Percentiles rank a stretch among this genome's conserved stretches.
Evolutionary conservation across 768 basidiomycete genomes (phyloP).

Genomic region (Pisolithus orientalis): DNA sequence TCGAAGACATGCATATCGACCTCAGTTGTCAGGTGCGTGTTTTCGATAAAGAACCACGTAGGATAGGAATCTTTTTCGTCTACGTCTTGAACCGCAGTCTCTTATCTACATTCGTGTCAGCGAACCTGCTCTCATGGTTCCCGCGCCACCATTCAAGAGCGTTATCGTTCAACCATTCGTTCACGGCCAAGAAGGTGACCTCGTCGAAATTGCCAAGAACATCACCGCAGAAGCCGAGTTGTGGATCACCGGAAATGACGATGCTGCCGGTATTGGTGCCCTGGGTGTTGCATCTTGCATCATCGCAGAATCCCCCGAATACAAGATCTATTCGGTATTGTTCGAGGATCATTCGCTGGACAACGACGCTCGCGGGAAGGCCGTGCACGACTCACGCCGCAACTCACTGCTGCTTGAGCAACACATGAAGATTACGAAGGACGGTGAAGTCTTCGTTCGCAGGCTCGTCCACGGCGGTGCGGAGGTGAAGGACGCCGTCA

Average conservation of each 20-base stretch:
- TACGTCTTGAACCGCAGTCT: conserved; percentile 25
- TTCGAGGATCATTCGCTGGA: conserved; percentile 25
- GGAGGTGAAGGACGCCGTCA: conserved; percentile 11
- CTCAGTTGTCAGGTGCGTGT: neutral
- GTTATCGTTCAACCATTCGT: conserved; percentile 21
- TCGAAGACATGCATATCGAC: conserved; percentile 33
- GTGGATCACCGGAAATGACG: conserved; percentile 26
- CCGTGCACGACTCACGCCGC: conserved; percentile 19
- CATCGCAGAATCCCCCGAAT: conserved; percentile 25
- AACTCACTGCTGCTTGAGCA: conserved; percentile 23
- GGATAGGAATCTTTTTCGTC: conserved; percentile 28
- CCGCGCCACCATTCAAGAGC: conserved; percentile 17
- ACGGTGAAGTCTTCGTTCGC: conserved; percentile 23
- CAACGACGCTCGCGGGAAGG: conserved; percentile 15
- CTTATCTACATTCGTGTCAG: conserved; percentile 12
- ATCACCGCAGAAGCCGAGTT: conserved; percentile 20
- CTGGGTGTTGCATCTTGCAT: conserved; percentile 24
- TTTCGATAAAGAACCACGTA: conserved; percentile 6
- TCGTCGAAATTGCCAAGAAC: conserved; percentile 20
- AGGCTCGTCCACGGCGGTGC: conserved; percentile 22
- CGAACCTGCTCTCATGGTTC: conserved; percentile 8
- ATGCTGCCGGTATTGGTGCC: conserved; percentile 25
- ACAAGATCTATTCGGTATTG: conserved; percentile 21
- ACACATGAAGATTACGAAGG: conserved; percentile 22
- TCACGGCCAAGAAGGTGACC: conserved; percentile 21